These are phyloP conservation scores for Pyracantha coccinea DNA, from an alignment of 331 rosid genomes.

Conservation along the genomic window DNA sequence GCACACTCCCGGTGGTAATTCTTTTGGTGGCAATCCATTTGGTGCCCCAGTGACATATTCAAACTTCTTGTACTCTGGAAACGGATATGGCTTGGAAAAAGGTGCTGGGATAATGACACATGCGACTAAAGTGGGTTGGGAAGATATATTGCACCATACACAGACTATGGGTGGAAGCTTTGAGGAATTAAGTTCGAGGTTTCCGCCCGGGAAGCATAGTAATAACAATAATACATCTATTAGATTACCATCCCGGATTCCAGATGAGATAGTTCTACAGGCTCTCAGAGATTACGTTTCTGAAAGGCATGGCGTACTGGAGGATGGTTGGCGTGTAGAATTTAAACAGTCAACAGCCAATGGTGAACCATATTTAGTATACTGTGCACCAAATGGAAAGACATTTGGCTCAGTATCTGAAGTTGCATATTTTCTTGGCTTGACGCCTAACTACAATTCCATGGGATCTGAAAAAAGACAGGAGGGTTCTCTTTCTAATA, in stretches of 20 bases:
- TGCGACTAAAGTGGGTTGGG: conserved; percentile 55
- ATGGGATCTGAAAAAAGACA: conserved; percentile 50
- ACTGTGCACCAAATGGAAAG: conserved; percentile 95
- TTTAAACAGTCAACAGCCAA: conserved; percentile 54
- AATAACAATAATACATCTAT: conserved; percentile 41
- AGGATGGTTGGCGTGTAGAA: conserved; percentile 98
- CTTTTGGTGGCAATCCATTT: conserved; percentile 69
- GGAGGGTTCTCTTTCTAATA: conserved; percentile 40
- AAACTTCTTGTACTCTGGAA: conserved; percentile 43
- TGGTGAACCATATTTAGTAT: conserved; percentile 73
- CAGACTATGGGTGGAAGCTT: conserved; percentile 41
- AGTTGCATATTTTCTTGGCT: conserved; percentile 86
- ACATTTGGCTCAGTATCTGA: conserved; percentile 89
- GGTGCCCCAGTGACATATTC: conserved; percentile 66
- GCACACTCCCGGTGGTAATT: conserved; percentile 73
- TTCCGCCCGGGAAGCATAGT: conserved; percentile 52
- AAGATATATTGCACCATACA: conserved; percentile 58
- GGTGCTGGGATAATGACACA: conserved; percentile 51
- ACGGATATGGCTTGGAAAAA: conserved; percentile 58
- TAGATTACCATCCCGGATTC: conserved; percentile 42
- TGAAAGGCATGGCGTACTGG: conserved; percentile 78
- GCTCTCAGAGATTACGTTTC: conserved; percentile 87
- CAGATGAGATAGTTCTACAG: conserved; percentile 67
- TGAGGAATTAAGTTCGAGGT: conserved; percentile 52
- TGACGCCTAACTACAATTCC: conserved; percentile 48